Percentiles rank a stretch among this genome's conserved stretches.
Evolutionary conservation across 2,329 filamentous ascomycete genomes (phyloP).

Genomic region (Akanthomyces dipterigenus): DNA sequence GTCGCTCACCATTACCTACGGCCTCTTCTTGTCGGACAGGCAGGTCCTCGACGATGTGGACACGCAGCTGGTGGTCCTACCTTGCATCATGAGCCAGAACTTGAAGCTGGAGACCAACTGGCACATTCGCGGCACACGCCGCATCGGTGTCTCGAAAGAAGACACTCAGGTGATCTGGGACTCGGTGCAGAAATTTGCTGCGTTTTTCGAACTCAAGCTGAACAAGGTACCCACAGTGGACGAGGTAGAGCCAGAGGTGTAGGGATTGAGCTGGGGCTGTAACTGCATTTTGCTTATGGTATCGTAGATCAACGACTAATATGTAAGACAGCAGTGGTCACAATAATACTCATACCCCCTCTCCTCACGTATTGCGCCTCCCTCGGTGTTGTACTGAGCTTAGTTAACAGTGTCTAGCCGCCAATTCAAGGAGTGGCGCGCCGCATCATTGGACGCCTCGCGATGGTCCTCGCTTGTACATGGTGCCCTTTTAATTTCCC

Average conservation of each 20-base stretch:
- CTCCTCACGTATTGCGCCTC: background rate
- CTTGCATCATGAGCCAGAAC: constrained; percentile 53
- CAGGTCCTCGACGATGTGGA: constrained; percentile 46
- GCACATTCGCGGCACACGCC: constrained; percentile 33
- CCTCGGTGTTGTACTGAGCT: background rate
- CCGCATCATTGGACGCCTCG: background rate
- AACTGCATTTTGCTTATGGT: background rate
- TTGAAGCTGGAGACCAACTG: constrained; percentile 44
- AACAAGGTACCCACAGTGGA: constrained; percentile 23
- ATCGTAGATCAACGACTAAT: background rate
- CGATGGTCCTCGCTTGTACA: background rate
- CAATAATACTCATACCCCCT: no score
- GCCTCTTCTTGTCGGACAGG: constrained; percentile 50
- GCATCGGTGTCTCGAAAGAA: constrained; percentile 22
- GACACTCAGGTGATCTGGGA: constrained; percentile 23
- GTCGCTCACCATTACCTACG: constrained; percentile 49
- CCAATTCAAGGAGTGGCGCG: background rate
- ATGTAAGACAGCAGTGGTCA: no score
- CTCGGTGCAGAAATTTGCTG: constrained; percentile 18
- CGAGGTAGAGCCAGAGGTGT: constrained; percentile 23
- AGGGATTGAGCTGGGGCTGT: background rate
- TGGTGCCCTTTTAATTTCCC: background rate
- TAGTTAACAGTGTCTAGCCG: background rate
- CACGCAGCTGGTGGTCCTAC: constrained; percentile 47
- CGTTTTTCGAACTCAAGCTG: constrained; percentile 20